A percentile compares a stretch with the other conserved stretches of the same genome.
phyloP scores from a whole-genome alignment of 768 basidiomycete genomes.

The Agrocybe chaxingu region DNA sequence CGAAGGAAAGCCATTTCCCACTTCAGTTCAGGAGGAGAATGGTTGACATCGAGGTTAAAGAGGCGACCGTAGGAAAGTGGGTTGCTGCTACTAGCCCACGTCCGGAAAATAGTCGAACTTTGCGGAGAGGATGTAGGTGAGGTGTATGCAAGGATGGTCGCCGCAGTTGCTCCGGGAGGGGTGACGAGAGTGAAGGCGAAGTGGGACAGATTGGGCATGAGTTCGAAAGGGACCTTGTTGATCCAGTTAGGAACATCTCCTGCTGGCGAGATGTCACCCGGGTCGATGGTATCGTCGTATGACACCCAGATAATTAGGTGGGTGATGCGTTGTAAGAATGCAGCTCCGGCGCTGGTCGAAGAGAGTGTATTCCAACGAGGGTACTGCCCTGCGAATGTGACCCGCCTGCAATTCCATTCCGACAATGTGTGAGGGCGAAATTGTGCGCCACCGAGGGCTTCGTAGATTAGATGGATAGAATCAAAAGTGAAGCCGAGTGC shows the following conservation, averaged over 20 bases:
- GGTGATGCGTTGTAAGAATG: conserved; percentile 33
- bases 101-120: conserved; percentile 13
- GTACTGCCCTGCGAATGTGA: conserved; percentile 28
- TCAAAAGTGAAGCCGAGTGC: conserved; percentile 28
- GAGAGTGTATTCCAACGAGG: conserved; percentile 31
- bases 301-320: conserved; percentile 33
- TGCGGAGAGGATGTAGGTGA: background rate
- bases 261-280: background rate
- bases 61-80: conserved; percentile 20
- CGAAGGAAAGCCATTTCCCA: conserved; percentile 22
- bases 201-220: conserved; percentile 28
- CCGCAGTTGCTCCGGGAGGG: conserved; percentile 3
- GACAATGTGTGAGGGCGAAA: conserved; percentile 1
- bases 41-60: conserved; percentile 6
- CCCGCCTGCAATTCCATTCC: conserved; percentile 24
- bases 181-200: conserved; percentile 27
- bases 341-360: conserved; percentile 23
- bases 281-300: background rate
- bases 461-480: conserved; percentile 32
- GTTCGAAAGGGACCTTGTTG: conserved; percentile 25
- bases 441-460: conserved; percentile 21
- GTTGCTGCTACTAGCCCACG: conserved; percentile 19
- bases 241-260: conserved; percentile 22
- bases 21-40: background rate
- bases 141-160: conserved; percentile 15